A percentile compares a stretch with the other conserved stretches of the same genome.
Conservation (phyloP, 805 yeast species). For the Priceomyces carsonii region DNA sequence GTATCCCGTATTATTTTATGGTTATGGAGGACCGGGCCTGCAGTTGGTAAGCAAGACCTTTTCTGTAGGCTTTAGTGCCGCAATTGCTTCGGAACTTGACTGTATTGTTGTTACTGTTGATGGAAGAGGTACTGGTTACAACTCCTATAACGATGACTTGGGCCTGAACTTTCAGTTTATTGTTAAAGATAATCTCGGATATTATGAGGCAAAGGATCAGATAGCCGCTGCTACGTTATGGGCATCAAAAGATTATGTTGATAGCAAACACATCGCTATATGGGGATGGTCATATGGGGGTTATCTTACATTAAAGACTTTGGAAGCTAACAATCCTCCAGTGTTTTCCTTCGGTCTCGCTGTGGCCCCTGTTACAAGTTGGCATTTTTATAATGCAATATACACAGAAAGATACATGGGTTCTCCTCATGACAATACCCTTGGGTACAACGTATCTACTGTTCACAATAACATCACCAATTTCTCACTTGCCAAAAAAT, state of each 20-base stretch:
- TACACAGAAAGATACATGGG: slow-evolving; percentile 81
- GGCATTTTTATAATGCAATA: slow-evolving; percentile 74
- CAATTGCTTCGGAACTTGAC: slow-evolving; percentile 72
- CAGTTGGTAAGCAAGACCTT: slow-evolving; percentile 73
- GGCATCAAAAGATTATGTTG: slow-evolving; percentile 62
- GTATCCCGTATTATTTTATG: slow-evolving; percentile 86
- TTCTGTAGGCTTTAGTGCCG: slow-evolving; percentile 65
- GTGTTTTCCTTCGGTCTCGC: slow-evolving; percentile 75
- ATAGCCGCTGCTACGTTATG: slow-evolving; percentile 79
- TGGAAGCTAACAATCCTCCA: slow-evolving; percentile 62
- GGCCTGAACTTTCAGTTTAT: slow-evolving; percentile 61
- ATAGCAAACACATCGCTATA: slow-evolving; percentile 56
- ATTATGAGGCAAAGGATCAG: slow-evolving; percentile 83
- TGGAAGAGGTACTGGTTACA: slow-evolving; percentile 95
- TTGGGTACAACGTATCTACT: slow-evolving; percentile 50
- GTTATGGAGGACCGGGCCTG: slow-evolving; percentile 95
- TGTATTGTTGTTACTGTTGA: slow-evolving; percentile 93
- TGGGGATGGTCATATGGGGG: slow-evolving; percentile 96
- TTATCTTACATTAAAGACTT: slow-evolving; percentile 68
- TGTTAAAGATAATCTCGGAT: slow-evolving; percentile 82
- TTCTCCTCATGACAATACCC: slow-evolving; percentile 47
- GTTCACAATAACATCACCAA: slow-evolving; percentile 37
- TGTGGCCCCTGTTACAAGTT: slow-evolving; percentile 84
- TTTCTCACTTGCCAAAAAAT: slow-evolving; percentile 53
- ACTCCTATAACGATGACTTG: slow-evolving; percentile 54